A percentile compares a stretch with the other conserved stretches of the same genome.
Conservation (phyloP, 1,139 yeast species). For the Candida mesenterica region DNA sequence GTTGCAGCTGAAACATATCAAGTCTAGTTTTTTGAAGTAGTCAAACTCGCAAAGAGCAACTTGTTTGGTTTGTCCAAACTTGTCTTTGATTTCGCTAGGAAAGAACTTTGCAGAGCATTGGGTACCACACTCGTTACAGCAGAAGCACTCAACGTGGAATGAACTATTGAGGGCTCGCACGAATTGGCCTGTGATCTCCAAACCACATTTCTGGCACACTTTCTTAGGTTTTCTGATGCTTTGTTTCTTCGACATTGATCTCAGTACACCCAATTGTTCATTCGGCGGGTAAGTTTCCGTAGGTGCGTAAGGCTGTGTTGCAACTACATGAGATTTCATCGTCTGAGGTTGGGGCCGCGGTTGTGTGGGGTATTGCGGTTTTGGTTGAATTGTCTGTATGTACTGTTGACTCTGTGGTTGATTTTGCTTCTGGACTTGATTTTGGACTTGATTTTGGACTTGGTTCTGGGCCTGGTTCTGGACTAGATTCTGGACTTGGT, state of each 20-base stretch:
- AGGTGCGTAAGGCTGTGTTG: constrained; percentile 3
- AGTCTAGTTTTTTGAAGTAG: constrained; percentile 78
- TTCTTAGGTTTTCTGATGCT: constrained; percentile 30
- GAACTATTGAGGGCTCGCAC: constrained; percentile 80
- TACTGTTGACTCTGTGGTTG: background rate
- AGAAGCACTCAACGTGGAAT: constrained; percentile 85
- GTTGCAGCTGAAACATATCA: constrained; percentile 82
- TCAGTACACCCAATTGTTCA: background rate
- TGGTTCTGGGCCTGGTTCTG: constrained; percentile 5
- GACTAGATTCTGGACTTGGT: constrained; percentile 2
- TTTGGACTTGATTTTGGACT: background rate
- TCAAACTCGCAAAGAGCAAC: constrained; percentile 91
- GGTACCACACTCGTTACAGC: constrained; percentile 76
- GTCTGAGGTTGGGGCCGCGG: constrained; percentile 10
- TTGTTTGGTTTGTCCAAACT: constrained; percentile 35
- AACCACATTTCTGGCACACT: constrained; percentile 61
- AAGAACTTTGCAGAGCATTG: constrained; percentile 75
- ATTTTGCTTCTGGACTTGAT: background rate
- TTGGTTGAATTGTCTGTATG: background rate
- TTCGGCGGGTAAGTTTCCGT: background rate
- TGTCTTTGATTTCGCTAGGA: constrained; percentile 47
- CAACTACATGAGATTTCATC: constrained; percentile 1
- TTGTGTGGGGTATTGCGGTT: background rate
- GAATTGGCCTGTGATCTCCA: constrained; percentile 73
- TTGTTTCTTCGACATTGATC: background rate